Percentiles rank a stretch among this genome's conserved stretches.
phyloP scores from a whole-genome alignment of 2,329 filamentous ascomycete genomes.

The Aureobasidium sp. region DNA sequence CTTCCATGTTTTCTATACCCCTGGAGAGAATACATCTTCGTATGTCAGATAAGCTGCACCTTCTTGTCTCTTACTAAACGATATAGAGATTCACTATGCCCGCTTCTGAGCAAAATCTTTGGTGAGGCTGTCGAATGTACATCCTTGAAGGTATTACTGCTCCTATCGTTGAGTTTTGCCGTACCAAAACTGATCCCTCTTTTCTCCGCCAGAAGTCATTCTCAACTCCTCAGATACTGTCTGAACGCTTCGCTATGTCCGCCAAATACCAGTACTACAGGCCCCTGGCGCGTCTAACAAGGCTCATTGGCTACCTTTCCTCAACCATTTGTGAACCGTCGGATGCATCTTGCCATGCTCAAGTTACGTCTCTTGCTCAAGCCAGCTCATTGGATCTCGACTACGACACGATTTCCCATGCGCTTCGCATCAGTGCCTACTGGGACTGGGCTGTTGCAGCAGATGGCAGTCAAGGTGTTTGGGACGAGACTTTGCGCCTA shows the following conservation, averaged over 20 bases:
- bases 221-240: constrained; percentile 39
- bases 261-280: constrained; percentile 64
- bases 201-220: constrained; percentile 17
- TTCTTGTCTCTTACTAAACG: constrained; percentile 3
- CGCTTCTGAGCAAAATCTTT: constrained; percentile 49
- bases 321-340: not conserved
- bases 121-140: constrained; percentile 47
- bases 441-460: constrained; percentile 39
- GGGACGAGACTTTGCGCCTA: constrained; percentile 33
- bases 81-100: constrained; percentile 45
- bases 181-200: not conserved
- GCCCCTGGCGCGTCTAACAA: constrained; percentile 39
- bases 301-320: constrained; percentile 1
- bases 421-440: constrained; percentile 54
- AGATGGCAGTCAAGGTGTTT: constrained; percentile 26
- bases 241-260: constrained; percentile 53
- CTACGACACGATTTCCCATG: constrained; percentile 59
- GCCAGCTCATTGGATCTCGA: constrained; percentile 68
- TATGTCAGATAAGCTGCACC: constrained; percentile 19
- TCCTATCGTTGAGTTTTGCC: not conserved
- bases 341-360: constrained; percentile 39
- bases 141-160: constrained; percentile 34
- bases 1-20: constrained; percentile 71
- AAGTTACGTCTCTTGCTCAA: constrained; percentile 38
- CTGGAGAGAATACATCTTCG: constrained; percentile 33